Conservation (phyloP, 78 protist genomes). For the Monocercomonoides exilis region DNA sequence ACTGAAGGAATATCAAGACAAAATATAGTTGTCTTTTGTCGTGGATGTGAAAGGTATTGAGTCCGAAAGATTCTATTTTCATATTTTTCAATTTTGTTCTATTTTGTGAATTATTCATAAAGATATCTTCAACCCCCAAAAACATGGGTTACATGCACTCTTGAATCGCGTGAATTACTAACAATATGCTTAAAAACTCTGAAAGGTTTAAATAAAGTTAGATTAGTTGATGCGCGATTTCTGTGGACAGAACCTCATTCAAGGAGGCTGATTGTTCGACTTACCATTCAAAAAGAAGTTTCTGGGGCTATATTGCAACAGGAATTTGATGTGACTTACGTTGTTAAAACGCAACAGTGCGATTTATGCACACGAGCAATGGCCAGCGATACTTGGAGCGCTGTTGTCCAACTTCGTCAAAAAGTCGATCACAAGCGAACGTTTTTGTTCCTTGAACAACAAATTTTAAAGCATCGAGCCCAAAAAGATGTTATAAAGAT, state of each 20-base stretch:
- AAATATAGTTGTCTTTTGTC: slow-evolving; percentile 62
- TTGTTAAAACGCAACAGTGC: slow-evolving; percentile 73
- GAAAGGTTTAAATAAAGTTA: slow-evolving; percentile 74
- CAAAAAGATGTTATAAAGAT: slow-evolving; percentile 60
- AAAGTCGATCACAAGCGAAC: slow-evolving; percentile 90
- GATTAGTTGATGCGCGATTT: slow-evolving; percentile 90
- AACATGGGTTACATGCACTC: slow-evolving; percentile 67
- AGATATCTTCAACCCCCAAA: slow-evolving; percentile 51
- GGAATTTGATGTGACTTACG: slow-evolving; percentile 70
- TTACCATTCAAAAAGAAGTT: slow-evolving; percentile 86
- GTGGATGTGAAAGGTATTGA: slow-evolving; percentile 75
- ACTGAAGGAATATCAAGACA: slow-evolving; percentile 89
- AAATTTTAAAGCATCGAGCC: slow-evolving; percentile 83
- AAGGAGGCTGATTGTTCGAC: slow-evolving; percentile 73
- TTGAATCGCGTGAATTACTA: slow-evolving; percentile 87
- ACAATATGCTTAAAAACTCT: slow-evolving; percentile 66
- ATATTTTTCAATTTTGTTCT: neutral
- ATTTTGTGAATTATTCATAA: neutral
- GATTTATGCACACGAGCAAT: slow-evolving; percentile 65
- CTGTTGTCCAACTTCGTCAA: slow-evolving; percentile 87
- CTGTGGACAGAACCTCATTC: slow-evolving; percentile 99
- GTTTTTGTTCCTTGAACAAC: slow-evolving; percentile 86
- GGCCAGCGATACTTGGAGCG: slow-evolving; percentile 87
- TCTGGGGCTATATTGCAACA: slow-evolving; percentile 48
- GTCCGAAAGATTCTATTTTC: slow-evolving; percentile 8